A percentile compares a stretch with the other conserved stretches of the same genome.
Evolutionary conservation across 495 filamentous ascomycete species (phyloP).

Genomic region (Xylaria telfairii): DNA sequence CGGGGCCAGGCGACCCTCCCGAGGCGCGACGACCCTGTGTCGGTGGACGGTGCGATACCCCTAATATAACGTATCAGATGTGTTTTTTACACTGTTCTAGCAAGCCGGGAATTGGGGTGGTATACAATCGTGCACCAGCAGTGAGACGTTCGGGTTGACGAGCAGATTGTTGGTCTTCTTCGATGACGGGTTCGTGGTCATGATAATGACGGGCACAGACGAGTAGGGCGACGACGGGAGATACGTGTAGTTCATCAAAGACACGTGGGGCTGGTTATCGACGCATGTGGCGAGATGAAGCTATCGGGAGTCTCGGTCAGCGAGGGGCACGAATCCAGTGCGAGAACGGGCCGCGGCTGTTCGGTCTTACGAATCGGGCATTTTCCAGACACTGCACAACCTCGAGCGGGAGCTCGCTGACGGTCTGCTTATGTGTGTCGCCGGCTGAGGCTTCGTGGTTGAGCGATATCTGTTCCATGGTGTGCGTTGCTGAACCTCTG

Average conservation of each 20-base stretch:
- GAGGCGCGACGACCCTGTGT: constrained; percentile 67
- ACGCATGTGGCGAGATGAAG: constrained; percentile 93
- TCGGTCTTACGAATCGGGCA: constrained; percentile 79
- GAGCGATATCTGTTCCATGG: constrained; percentile 63
- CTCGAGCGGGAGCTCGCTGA: constrained; percentile 74
- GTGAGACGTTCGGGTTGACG: constrained; percentile 85
- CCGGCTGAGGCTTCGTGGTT: constrained; percentile 78
- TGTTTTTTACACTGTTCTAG: background rate
- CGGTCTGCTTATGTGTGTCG: constrained; percentile 71
- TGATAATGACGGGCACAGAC: constrained; percentile 77
- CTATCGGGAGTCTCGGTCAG: constrained; percentile 49
- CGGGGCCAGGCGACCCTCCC: constrained; percentile 67
- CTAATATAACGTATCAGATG: constrained; percentile 31
- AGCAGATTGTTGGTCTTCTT: constrained; percentile 88
- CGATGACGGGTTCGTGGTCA: constrained; percentile 89
- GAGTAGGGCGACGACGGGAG: constrained; percentile 82
- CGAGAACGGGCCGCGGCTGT: background rate
- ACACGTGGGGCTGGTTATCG: constrained; percentile 86
- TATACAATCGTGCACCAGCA: constrained; percentile 94
- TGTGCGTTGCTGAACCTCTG: background rate
- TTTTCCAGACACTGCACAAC: constrained; percentile 92
- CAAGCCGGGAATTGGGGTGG: background rate
- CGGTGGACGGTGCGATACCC: constrained; percentile 90
- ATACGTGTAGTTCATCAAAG: constrained; percentile 99
- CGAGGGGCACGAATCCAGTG: constrained; percentile 8